Evolutionary conservation across 2,329 filamentous ascomycete genomes (phyloP).

Genomic region (Alternaria tenuissima): DNA sequence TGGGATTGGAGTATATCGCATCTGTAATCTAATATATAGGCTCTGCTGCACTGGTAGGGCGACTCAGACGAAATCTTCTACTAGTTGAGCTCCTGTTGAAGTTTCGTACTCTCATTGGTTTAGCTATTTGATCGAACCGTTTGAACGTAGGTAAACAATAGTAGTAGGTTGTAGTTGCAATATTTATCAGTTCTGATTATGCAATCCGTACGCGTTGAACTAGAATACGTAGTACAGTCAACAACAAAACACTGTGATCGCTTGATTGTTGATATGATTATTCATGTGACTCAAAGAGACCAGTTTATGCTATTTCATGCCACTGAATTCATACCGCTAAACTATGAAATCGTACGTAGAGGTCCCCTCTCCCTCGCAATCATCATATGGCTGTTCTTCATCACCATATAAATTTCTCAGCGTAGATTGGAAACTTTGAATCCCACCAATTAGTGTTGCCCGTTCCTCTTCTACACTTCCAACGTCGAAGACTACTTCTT

Average conservation of each 20-base stretch:
- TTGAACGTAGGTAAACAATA: too few species aligned
- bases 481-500: slow-evolving; percentile 55
- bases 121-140: too few species aligned
- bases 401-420: slow-evolving; percentile 4
- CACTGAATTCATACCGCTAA: slow-evolving; percentile 28
- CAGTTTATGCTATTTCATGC: slow-evolving; percentile 14
- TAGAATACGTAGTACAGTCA: neutral
- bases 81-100: too few species aligned
- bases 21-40: too few species aligned
- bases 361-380: neutral
- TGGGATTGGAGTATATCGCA: too few species aligned
- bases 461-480: slow-evolving; percentile 40
- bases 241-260: neutral
- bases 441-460: slow-evolving; percentile 18
- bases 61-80: too few species aligned
- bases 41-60: too few species aligned
- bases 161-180: slow-evolving; percentile 22
- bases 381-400: neutral
- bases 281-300: neutral
- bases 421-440: neutral
- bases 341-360: slow-evolving; percentile 21
- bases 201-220: neutral
- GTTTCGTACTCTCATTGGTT: too few species aligned
- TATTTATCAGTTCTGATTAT: neutral
- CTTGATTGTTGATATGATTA: neutral